Evolutionary conservation across 805 yeast genomes (phyloP), one percentile per base, ranked within the genome.

Genomic region (Pichia manshurica): DNA sequence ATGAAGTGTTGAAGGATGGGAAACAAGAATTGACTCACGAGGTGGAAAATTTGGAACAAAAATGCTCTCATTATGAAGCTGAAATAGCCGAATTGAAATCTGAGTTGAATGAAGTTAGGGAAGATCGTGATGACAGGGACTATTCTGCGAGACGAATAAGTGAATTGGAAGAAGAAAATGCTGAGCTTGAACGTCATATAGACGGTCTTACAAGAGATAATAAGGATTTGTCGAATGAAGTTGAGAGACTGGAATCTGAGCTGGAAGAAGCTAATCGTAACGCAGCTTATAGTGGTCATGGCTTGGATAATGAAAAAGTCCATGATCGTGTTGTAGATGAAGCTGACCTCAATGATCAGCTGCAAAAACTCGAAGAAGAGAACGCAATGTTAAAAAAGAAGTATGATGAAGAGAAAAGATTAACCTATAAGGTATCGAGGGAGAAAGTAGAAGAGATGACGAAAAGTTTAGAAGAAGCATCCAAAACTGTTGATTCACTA

Each of bases 301-400:
- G 22, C 1, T 4, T 31, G 21, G 35, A 31, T 19, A 41, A 41
- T 25, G 42, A 29, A n/a, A 44, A 37, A 28, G 36, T 17, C 4
- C 31, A 19, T 6, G 45, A 51, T 20, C 48, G 50, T 3, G 45
- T 45, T 19, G 47, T 57, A 25, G 56, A 59, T 42, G 50, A 55
- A 2, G 57, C 55, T 20, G 41, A 50, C 1, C 39, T 63, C 20
- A 28, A 44, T 15, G 19, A n/a, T 5, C 28, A 45, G 22, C 29
- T 49, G 13, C 43, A 48, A 20, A 47, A 55, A 33, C 39, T 58
- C 28, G 20, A 36, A 33, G 13, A 25, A 2, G 48, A 45, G 5
- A 39, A 44, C 15, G 22, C 13, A 12, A 1, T 15, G 40, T n/a
- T 39, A 19, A 29, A 34, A 23, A 45, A 45, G 5, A 46, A 46